Evolutionary conservation across 805 yeast genomes (phyloP).

Genomic region (Scheffersomyces coipomensis): DNA sequence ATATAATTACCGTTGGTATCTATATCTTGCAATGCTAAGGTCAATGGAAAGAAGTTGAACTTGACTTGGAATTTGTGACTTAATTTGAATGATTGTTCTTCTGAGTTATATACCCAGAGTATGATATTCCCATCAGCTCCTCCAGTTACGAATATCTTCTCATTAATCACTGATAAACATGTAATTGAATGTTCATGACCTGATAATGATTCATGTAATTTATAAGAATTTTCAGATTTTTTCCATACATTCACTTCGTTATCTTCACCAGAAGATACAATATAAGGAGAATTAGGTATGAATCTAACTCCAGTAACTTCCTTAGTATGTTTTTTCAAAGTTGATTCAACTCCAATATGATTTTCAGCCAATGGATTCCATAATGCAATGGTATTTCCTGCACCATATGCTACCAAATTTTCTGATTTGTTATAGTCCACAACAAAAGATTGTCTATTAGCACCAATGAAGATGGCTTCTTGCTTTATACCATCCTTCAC

Average conservation of each 20-base stretch:
- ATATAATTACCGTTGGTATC: constrained; percentile 34
- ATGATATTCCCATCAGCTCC: constrained; percentile 59
- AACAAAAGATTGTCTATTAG: constrained; percentile 62
- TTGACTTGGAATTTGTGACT: constrained; percentile 33
- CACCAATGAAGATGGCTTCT: constrained; percentile 70
- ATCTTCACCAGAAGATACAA: constrained; percentile 72
- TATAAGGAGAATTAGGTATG: constrained; percentile 38
- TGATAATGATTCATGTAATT: constrained; percentile 26
- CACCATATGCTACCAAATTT: constrained; percentile 66
- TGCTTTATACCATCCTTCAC: constrained; percentile 14
- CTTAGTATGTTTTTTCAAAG: constrained; percentile 60
- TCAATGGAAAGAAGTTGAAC: constrained; percentile 44
- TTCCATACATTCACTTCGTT: constrained; percentile 62
- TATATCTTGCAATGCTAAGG: constrained; percentile 33
- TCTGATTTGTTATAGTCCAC: constrained; percentile 46
- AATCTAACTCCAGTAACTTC: constrained; percentile 67
- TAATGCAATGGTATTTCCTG: constrained; percentile 61
- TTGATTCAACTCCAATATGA: constrained; percentile 47
- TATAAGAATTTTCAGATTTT: constrained; percentile 19
- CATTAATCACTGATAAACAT: constrained; percentile 43
- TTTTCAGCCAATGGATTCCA: constrained; percentile 56
- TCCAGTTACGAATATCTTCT: constrained; percentile 53
- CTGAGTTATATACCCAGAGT: constrained; percentile 45
- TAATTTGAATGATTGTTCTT: constrained; percentile 14
- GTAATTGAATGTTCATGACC: constrained; percentile 54